Evolutionary conservation across 768 basidiomycete species (phyloP), one percentile per base, ranked within the genome.

Genomic region (Baorangia bicolor): DNA sequence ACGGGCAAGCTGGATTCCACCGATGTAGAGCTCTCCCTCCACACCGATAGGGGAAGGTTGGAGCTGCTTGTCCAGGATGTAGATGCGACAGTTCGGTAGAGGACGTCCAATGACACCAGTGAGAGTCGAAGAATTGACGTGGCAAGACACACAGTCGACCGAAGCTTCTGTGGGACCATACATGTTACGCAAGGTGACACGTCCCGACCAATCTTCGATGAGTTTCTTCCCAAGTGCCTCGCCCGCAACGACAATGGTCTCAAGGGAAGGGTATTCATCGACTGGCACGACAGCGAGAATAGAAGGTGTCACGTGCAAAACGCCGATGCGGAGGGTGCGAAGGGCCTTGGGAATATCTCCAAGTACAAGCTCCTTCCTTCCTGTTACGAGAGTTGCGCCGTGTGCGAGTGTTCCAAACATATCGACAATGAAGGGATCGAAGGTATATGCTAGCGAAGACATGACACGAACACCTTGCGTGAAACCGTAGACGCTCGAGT

Each of bases 111-210:
- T 62, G 38, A 72, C 64, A 14, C 70, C 62, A 3, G 58, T 47
- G 18, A 64, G 57, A 51, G 55, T 23, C 5, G 59, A 38, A 12
- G 63, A 64, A 21, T 51, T 56, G 55, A 68, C 60, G 30, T 68
- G 64, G 48, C 62, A 70, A 18, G 65, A 65, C 1, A 65, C 60
- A 33, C 68, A 69, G 47, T 70, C 68, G 18, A 71, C 64, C 13
- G 70, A 55, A 35, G 71, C 64, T 44, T 72, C 70, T 6, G 70
- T 72, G 12, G 70, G 70, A n/a, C 70, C 70, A 41, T 73, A 73
- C 65, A 67, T 70, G 56, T 72, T 72, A 38, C 63, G 68, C 34
- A 72, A 41, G 27, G 53, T 62, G 47, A 73, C 66, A 4, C 42
- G 61, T 33, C 55, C 53, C 2, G 62, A 65, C 67, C 65, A 70